phyloP scores from a whole-genome alignment of 2,329 filamentous ascomycete genomes.

The Hypoxylon sp. region DNA sequence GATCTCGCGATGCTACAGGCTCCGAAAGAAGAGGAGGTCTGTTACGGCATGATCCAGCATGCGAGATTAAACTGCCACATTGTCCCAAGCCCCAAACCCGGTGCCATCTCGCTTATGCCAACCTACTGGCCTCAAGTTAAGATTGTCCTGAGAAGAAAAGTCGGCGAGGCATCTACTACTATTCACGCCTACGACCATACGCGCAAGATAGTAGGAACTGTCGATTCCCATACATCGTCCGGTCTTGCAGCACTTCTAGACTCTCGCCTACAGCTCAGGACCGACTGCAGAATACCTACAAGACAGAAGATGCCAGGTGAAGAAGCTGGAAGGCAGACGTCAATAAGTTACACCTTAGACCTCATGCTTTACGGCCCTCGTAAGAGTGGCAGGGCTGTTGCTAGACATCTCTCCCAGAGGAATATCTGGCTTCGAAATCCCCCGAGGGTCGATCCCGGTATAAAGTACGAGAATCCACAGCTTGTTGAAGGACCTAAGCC shows the following conservation, averaged over 20 bases:
- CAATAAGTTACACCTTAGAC: slow-evolving; percentile 73
- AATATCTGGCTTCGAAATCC: slow-evolving; percentile 78
- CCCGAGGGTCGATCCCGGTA: slow-evolving; percentile 75
- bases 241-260: slow-evolving; percentile 83
- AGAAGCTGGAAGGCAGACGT: slow-evolving; percentile 72
- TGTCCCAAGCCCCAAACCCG: slow-evolving; percentile 79
- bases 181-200: slow-evolving; percentile 83
- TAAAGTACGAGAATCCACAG: slow-evolving; percentile 85
- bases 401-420: slow-evolving; percentile 75
- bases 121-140: slow-evolving; percentile 81
- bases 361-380: slow-evolving; percentile 86
- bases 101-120: slow-evolving; percentile 70
- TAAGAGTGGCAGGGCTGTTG: slow-evolving; percentile 75
- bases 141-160: slow-evolving; percentile 74
- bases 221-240: slow-evolving; percentile 77
- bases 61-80: slow-evolving; percentile 75
- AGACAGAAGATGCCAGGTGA: slow-evolving; percentile 77
- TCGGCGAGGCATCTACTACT: slow-evolving; percentile 68
- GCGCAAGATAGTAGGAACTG: slow-evolving; percentile 78
- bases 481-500: slow-evolving; percentile 64
- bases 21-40: slow-evolving; percentile 78
- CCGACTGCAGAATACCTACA: slow-evolving; percentile 78
- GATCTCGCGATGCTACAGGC: slow-evolving; percentile 72
- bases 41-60: slow-evolving; percentile 82
- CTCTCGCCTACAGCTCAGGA: slow-evolving; percentile 74